Evolutionary conservation across 352 stramenopile species (phyloP).

Genomic region (Phytophthora constricta): DNA sequence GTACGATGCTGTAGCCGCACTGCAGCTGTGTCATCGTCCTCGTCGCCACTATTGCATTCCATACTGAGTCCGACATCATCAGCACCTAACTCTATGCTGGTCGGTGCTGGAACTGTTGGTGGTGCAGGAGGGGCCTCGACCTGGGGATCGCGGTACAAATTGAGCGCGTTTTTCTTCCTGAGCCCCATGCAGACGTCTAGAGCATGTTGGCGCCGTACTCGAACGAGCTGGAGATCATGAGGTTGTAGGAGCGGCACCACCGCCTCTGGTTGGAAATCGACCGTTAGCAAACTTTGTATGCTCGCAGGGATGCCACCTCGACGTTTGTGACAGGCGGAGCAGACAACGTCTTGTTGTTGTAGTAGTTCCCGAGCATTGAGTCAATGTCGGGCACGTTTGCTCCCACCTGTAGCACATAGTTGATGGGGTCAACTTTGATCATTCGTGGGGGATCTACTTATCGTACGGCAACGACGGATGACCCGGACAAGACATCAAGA

Average conservation of each 20-base stretch:
- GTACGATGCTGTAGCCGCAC: not conserved
- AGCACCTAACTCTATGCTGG: not conserved
- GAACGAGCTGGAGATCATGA: not conserved
- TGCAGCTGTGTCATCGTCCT: not conserved
- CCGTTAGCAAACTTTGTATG: not conserved
- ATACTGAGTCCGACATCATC: not conserved
- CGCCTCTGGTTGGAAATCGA: not conserved
- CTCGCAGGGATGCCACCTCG: not conserved
- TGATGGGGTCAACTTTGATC: conserved; percentile 15
- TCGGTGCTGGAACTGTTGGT: not conserved
- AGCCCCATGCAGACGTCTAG: not conserved
- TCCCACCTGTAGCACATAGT: conserved; percentile 2
- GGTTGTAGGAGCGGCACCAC: not conserved
- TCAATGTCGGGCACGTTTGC: conserved; percentile 1
- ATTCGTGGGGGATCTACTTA: not conserved
- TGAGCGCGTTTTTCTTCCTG: conserved; percentile 4
- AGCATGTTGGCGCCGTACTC: conserved; percentile 4
- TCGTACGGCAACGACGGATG: not conserved
- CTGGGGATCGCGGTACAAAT: conserved; percentile 6
- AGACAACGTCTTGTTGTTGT: conserved; percentile 1
- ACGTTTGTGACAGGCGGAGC: not conserved
- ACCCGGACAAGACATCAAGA: not conserved
- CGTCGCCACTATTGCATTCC: not conserved
- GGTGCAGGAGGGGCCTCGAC: not conserved
- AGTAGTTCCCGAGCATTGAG: conserved; percentile 14